A percentile compares a stretch with the other conserved stretches of the same genome.
phyloP scores from a whole-genome alignment of 331 rosid species.

The Acacia pycnantha region DNA sequence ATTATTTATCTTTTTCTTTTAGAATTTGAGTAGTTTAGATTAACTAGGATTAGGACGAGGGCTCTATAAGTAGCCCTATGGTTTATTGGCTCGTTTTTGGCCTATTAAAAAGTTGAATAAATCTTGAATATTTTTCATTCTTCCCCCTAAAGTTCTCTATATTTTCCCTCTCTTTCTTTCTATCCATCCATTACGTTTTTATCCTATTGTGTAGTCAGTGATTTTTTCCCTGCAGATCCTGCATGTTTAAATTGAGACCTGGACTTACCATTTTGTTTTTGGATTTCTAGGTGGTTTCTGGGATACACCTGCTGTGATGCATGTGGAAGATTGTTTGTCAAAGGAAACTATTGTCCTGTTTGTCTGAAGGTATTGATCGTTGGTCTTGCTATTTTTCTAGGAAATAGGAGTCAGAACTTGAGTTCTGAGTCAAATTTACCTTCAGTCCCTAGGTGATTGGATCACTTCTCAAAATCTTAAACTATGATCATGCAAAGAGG shows the following conservation, averaged over 20 bases:
- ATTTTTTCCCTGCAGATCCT: constrained; percentile 1
- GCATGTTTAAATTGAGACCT: constrained; percentile 3
- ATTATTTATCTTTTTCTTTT: not conserved
- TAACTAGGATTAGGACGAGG: not conserved
- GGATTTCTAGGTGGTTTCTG: constrained; percentile 82
- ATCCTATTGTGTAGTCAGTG: not conserved
- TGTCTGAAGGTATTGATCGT: constrained; percentile 10
- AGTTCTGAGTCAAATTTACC: not conserved
- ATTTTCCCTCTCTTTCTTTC: not conserved
- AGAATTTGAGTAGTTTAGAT: not conserved
- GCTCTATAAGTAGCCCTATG: not conserved
- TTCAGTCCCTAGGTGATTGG: not conserved
- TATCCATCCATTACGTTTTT: not conserved
- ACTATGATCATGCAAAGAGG: not conserved
- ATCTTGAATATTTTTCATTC: not conserved
- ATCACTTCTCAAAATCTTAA: not conserved
- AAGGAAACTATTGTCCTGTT: constrained; percentile 74
- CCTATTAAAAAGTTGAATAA: not conserved
- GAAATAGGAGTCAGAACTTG: not conserved
- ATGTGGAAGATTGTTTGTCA: constrained; percentile 94
- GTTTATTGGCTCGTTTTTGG: not conserved
- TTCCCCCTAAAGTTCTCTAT: not conserved
- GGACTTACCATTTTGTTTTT: constrained; percentile 32
- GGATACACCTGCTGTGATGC: constrained; percentile 99
- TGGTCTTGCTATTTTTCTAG: not conserved